phyloP scores from a whole-genome alignment of 352 stramenopile species.

The Stramenopiles sp. region DNA sequence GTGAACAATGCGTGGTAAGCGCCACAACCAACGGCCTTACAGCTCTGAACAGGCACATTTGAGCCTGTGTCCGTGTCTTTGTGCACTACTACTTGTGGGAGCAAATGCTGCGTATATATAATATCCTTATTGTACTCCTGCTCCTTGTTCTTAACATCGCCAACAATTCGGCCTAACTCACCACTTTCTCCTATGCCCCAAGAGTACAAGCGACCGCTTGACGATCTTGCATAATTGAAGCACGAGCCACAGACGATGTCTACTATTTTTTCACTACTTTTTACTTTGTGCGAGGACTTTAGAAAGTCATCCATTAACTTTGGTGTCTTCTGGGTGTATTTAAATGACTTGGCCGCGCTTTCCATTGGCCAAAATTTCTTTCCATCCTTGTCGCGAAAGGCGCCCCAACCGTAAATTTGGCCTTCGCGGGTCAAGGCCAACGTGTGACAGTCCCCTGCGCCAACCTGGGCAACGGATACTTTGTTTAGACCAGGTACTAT shows the following conservation, averaged over 20 bases:
- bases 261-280: constrained; percentile 35
- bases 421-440: constrained; percentile 58
- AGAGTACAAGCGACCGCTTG: constrained; percentile 59
- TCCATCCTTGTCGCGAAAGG: constrained; percentile 88
- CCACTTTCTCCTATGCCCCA: constrained; percentile 73
- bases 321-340: constrained; percentile 39
- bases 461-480: constrained; percentile 30
- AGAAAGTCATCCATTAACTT: constrained; percentile 17
- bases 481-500: constrained; percentile 24
- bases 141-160: constrained; percentile 16
- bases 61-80: constrained; percentile 22
- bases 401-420: constrained; percentile 77
- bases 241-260: constrained; percentile 52
- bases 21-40: constrained; percentile 56
- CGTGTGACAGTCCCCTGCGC: constrained; percentile 80
- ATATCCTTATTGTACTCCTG: constrained; percentile 26
- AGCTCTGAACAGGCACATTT: constrained; percentile 13
- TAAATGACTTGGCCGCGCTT: constrained; percentile 42
- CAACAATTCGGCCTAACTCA: constrained; percentile 34
- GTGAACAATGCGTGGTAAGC: constrained; percentile 53
- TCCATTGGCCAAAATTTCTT: constrained; percentile 63
- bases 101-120: constrained; percentile 27
- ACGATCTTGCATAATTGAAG: constrained; percentile 59
- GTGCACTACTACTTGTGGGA: constrained; percentile 41
- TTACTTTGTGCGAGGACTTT: constrained; percentile 32